Percentiles rank a stretch among this genome's conserved stretches.
Conservation (phyloP, 495 filamentous ascomycete genomes). For the Corynascus novoguineensis region DNA sequence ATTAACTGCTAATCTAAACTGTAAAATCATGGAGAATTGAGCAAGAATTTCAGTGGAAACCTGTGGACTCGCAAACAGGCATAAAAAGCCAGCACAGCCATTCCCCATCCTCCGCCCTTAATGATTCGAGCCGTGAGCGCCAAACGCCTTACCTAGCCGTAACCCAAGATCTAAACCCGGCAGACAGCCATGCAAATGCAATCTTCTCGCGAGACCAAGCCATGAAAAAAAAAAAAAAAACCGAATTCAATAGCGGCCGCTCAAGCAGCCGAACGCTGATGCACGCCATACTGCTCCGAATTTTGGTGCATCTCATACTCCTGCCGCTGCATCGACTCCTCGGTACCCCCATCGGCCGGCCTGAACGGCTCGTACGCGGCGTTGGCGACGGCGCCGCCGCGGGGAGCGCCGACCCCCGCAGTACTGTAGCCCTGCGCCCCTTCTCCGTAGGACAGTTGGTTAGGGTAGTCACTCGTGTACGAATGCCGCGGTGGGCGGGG, state of each 20-base stretch:
- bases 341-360: too few relatives aligned
- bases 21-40: too few relatives aligned
- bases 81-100: not conserved
- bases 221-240: not conserved
- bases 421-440: too few relatives aligned
- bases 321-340: not conserved
- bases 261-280: not conserved
- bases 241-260: not conserved
- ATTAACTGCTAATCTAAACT: too few relatives aligned
- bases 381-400: not conserved
- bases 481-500: not conserved
- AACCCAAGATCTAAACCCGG: not conserved
- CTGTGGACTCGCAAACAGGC: too few relatives aligned
- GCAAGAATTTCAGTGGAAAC: too few relatives aligned
- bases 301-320: not conserved
- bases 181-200: not conserved
- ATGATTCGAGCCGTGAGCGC: not conserved
- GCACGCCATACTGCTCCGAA: not conserved
- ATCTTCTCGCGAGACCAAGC: not conserved
- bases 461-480: conserved; percentile 1
- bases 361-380: not conserved
- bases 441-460: too few relatives aligned
- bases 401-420: too few relatives aligned
- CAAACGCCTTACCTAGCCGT: not conserved
- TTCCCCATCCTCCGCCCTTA: not conserved